Conservation (phyloP, 768 basidiomycete species). For the Omphalotus guepiniiformis region DNA sequence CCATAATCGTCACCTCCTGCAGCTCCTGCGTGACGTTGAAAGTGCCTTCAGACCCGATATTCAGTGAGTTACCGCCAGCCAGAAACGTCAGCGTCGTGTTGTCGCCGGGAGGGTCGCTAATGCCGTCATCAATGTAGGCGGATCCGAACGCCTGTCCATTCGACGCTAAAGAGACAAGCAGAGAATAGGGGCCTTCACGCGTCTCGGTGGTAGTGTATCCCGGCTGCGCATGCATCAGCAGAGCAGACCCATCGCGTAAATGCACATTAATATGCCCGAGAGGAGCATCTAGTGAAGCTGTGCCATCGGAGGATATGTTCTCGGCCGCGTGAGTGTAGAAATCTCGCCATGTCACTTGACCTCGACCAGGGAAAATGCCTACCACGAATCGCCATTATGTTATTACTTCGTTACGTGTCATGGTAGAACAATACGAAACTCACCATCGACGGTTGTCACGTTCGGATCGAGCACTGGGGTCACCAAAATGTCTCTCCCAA, state of each 20-base stretch:
- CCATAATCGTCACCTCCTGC: conserved; percentile 53
- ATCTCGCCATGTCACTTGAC: conserved; percentile 60
- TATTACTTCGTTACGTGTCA: neutral
- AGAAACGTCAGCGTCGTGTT: conserved; percentile 44
- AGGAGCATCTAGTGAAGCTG: conserved; percentile 49
- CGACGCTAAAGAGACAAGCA: conserved; percentile 53
- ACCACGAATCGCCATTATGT: neutral
- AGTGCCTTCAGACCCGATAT: conserved; percentile 31
- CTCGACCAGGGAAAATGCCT: conserved; percentile 67
- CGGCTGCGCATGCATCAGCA: conserved; percentile 60
- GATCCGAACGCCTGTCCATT: conserved; percentile 51
- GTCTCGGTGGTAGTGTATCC: conserved; percentile 70
- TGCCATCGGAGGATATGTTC: conserved; percentile 31
- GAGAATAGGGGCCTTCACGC: conserved; percentile 51
- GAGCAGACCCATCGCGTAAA: conserved; percentile 61
- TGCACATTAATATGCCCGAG: conserved; percentile 76
- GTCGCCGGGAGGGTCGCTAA: conserved; percentile 53
- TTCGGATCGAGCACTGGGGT: conserved; percentile 74
- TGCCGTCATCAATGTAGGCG: conserved; percentile 70
- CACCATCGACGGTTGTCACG: conserved; percentile 62
- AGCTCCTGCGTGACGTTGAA: conserved; percentile 47
- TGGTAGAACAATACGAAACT: conserved; percentile 8
- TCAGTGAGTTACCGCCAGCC: conserved; percentile 30
- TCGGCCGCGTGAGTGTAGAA: conserved; percentile 66
- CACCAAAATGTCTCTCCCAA: conserved; percentile 68